Conservation (phyloP, 1,284 basidiomycete species). For the Pterula multifida region DNA sequence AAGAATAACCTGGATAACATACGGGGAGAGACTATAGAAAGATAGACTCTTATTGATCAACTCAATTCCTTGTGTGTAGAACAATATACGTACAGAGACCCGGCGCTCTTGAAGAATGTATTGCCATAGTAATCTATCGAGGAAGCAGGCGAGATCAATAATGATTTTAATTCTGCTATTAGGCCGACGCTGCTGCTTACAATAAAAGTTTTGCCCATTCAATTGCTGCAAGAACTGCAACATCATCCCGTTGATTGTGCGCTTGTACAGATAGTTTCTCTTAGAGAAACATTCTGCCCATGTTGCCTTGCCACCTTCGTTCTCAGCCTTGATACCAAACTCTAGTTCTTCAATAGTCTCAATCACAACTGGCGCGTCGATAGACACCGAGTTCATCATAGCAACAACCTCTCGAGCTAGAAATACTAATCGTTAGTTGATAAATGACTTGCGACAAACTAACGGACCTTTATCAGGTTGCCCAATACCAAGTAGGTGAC, state of each 20-base stretch:
- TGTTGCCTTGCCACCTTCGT: conserved; percentile 66
- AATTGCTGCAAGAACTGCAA: conserved; percentile 74
- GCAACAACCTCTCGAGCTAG: conserved; percentile 50
- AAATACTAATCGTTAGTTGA: not conserved
- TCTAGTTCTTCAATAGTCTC: conserved; percentile 62
- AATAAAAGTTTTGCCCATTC: conserved; percentile 68
- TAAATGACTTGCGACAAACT: not conserved
- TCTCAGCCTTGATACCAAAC: conserved; percentile 55
- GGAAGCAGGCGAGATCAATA: not conserved
- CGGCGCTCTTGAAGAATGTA: conserved; percentile 71
- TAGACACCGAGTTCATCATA: conserved; percentile 47
- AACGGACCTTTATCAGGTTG: conserved; percentile 24
- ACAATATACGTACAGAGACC: conserved; percentile 34
- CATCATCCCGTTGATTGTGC: conserved; percentile 71
- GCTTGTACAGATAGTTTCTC: conserved; percentile 57
- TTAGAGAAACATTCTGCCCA: conserved; percentile 72
- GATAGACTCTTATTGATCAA: not conserved
- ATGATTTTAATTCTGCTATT: not conserved
- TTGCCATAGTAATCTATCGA: conserved; percentile 75
- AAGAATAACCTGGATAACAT: conserved; percentile 62
- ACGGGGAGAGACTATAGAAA: conserved; percentile 47
- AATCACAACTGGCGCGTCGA: conserved; percentile 50
- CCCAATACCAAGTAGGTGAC: conserved; percentile 47
- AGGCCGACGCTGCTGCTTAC: conserved; percentile 22
- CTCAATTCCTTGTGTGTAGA: not conserved